Percentiles rank a stretch among this genome's conserved stretches.
Conservation (phyloP, 345 rosid genomes). For the Lenwebbia sp. region DNA sequence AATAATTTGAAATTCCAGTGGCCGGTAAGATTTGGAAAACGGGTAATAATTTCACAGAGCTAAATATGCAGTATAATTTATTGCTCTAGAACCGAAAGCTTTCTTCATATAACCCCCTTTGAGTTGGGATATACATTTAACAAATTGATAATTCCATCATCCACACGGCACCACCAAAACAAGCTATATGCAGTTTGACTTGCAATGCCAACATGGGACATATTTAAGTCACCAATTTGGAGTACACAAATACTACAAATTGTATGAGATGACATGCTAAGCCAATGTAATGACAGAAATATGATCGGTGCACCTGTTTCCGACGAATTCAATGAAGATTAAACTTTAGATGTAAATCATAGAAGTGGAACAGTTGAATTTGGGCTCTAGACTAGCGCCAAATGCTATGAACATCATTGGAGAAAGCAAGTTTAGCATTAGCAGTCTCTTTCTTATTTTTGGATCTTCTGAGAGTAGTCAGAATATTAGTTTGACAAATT, state of each 20-base stretch:
- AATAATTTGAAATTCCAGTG: neutral
- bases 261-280: neutral
- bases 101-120: neutral
- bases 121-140: neutral
- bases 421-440: neutral
- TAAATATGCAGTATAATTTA: neutral
- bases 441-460: neutral
- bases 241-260: neutral
- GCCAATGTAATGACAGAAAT: neutral
- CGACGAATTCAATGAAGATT: neutral
- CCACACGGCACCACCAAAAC: neutral
- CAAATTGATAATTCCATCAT: neutral
- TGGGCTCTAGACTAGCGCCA: neutral
- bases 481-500: neutral
- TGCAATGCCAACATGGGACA: neutral
- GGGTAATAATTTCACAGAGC: neutral
- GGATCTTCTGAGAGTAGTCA: neutral
- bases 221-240: neutral
- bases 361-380: neutral
- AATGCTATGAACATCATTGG: neutral
- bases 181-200: neutral
- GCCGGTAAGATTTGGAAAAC: neutral
- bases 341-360: neutral
- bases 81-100: neutral
- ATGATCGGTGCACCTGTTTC: neutral